phyloP scores from a whole-genome alignment of 139 green algal species.

The Micractinium conductrix region DNA sequence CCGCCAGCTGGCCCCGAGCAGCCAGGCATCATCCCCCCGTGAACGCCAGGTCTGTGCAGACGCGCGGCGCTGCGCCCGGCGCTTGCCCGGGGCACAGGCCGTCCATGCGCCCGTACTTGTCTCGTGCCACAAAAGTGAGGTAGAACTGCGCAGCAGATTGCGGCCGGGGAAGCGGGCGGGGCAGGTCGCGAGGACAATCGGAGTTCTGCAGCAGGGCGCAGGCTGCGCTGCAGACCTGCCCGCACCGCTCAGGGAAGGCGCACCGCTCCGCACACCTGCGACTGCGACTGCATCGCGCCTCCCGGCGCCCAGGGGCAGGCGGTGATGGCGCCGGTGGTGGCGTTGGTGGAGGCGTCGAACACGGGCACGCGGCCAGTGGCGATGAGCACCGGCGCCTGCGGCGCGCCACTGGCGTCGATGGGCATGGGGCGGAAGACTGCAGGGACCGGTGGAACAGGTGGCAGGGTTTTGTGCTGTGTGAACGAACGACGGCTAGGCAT shows the following conservation, averaged over 20 bases:
- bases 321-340: neutral
- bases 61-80: neutral
- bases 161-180: neutral
- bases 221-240: neutral
- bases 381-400: slow-evolving; percentile 28
- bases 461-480: too few species aligned
- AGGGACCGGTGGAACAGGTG: neutral
- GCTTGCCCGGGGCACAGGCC: slow-evolving; percentile 23
- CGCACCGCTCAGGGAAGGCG: neutral
- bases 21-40: neutral
- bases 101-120: slow-evolving; percentile 36
- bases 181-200: neutral
- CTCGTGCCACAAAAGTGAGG: slow-evolving; percentile 15
- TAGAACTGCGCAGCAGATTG: neutral
- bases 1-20: too few species aligned
- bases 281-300: slow-evolving; percentile 1
- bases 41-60: slow-evolving; percentile 7
- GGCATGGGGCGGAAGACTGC: slow-evolving; percentile 31
- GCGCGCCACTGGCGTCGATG: slow-evolving; percentile 8
- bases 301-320: slow-evolving; percentile 23
- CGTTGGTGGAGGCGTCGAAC: slow-evolving; percentile 22
- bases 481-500: too few species aligned
- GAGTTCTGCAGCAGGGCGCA: neutral
- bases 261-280: neutral
- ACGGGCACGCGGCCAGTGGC: slow-evolving; percentile 44